A percentile compares a stretch with the other conserved stretches of the same genome.
Conservation (phyloP, 225 moss, liverwort and hornwort genomes). For the Rhytidiadelphus loreus region DNA sequence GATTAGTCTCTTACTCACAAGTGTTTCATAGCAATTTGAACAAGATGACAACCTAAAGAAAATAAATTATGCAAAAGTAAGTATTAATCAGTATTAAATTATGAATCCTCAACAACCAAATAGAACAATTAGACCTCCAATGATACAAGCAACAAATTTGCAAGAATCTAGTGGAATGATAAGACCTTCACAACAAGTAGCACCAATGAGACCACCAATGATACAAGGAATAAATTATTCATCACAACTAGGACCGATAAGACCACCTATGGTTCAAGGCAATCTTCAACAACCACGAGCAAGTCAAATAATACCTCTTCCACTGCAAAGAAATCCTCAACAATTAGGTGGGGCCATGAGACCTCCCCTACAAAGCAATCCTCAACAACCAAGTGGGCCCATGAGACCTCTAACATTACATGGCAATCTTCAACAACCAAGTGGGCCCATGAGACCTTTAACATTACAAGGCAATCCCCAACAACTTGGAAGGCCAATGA, state of each 20-base stretch:
- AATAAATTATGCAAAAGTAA: background rate
- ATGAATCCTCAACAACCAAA: background rate
- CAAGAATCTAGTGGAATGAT: background rate
- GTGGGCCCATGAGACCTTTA: background rate
- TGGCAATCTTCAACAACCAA: background rate
- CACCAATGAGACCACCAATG: background rate
- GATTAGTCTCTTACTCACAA: background rate
- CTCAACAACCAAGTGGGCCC: background rate
- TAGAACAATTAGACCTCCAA: background rate
- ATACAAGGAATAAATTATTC: background rate
- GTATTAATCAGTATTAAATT: fast-evolving
- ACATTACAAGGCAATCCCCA: background rate
- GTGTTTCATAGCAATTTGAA: background rate
- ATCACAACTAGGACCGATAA: background rate
- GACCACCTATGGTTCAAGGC: background rate
- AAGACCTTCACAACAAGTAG: background rate
- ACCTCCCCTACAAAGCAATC: background rate
- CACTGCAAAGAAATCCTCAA: background rate
- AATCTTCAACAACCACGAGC: background rate
- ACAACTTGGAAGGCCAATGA: background rate
- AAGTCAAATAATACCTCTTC: background rate
- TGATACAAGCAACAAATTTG: background rate
- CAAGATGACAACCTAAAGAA: background rate
- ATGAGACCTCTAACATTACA: background rate
- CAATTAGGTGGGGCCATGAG: background rate